Conservation (phyloP, 345 rosid genomes). For the Sonneratia alba region DNA sequence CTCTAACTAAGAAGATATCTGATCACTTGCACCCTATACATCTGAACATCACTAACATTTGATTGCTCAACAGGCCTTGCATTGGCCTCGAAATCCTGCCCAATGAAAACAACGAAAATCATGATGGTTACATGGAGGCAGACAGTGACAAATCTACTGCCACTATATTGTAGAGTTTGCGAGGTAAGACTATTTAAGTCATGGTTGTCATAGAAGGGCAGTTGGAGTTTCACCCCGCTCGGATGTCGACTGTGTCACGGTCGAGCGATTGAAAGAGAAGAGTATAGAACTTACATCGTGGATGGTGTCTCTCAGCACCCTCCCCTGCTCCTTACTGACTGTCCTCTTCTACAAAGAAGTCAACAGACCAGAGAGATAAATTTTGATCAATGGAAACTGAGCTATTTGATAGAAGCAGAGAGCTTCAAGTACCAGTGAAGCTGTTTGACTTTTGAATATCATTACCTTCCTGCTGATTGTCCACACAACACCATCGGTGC, state of each 20-base stretch:
- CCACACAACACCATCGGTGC: slow-evolving; percentile 73
- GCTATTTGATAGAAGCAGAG: too few relatives aligned
- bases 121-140: neutral
- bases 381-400: too few relatives aligned
- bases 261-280: neutral
- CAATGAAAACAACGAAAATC: neutral
- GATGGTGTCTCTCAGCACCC: slow-evolving; percentile 20
- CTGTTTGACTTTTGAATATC: neutral
- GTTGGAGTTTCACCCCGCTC: too few relatives aligned
- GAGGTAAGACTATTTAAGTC: too few relatives aligned
- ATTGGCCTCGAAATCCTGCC: slow-evolving; percentile 49
- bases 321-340: slow-evolving; percentile 31
- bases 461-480: slow-evolving; percentile 40
- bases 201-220: neutral
- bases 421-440: too few relatives aligned
- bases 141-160: neutral
- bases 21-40: slow-evolving; percentile 19
- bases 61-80: slow-evolving; percentile 56
- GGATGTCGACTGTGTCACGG: neutral
- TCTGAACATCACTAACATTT: slow-evolving; percentile 31
- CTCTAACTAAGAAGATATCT: neutral
- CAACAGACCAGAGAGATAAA: neutral
- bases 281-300: slow-evolving; percentile 24
- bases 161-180: neutral
- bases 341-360: too few relatives aligned